Percentiles rank a stretch among this genome's conserved stretches.
Evolutionary conservation across 805 yeast genomes (phyloP).

Genomic region (Candida sanyiensis): DNA sequence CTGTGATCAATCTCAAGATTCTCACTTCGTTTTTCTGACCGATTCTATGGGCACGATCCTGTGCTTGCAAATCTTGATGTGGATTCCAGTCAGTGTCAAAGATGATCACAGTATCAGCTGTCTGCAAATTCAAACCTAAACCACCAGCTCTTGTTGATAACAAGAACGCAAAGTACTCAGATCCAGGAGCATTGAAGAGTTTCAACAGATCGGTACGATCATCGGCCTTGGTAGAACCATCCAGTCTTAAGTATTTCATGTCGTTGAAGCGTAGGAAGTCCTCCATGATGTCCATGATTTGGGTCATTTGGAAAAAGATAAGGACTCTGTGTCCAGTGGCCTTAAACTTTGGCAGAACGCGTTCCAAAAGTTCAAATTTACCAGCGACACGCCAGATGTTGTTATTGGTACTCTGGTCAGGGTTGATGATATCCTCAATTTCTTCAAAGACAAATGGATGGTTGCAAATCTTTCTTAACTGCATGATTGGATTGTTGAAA

Average conservation of each 20-base stretch:
- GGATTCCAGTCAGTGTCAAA: slow-evolving; percentile 92
- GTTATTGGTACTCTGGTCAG: slow-evolving; percentile 55
- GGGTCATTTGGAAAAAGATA: slow-evolving; percentile 85
- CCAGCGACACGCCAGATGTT: slow-evolving; percentile 74
- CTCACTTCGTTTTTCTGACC: slow-evolving; percentile 87
- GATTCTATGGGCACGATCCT: slow-evolving; percentile 85
- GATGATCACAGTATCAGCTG: slow-evolving; percentile 82
- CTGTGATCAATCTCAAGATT: slow-evolving; percentile 71
- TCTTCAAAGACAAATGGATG: slow-evolving; percentile 87
- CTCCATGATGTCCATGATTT: slow-evolving; percentile 87
- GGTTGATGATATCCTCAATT: slow-evolving; percentile 65
- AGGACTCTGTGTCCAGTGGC: slow-evolving; percentile 72
- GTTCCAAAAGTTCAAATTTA: slow-evolving; percentile 72
- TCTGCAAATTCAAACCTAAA: slow-evolving; percentile 77
- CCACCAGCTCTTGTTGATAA: slow-evolving; percentile 89
- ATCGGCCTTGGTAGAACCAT: slow-evolving; percentile 80
- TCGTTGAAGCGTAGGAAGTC: slow-evolving; percentile 65
- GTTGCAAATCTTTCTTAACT: slow-evolving; percentile 75
- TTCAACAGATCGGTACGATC: slow-evolving; percentile 74
- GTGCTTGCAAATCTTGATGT: slow-evolving; percentile 87
- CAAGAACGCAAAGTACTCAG: slow-evolving; percentile 74
- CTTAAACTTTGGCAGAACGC: slow-evolving; percentile 69
- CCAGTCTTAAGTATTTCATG: slow-evolving; percentile 69
- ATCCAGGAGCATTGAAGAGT: slow-evolving; percentile 65
- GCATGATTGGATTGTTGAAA: slow-evolving; percentile 79